Conservation (phyloP, 768 basidiomycete species). For the Termitomyces sp. region DNA sequence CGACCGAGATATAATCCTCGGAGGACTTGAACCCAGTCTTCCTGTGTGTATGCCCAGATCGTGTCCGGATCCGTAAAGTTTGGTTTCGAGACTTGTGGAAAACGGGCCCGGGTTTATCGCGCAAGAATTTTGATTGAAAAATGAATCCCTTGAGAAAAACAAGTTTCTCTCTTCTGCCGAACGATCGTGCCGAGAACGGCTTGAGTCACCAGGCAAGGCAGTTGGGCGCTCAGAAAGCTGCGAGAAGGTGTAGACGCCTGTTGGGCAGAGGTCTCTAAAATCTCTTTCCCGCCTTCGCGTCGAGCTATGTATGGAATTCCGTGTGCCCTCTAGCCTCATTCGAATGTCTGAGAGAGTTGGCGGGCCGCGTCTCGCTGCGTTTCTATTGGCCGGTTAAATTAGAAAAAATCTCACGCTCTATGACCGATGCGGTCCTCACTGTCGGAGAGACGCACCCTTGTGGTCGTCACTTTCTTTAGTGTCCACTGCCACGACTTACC, state of each 20-base stretch:
- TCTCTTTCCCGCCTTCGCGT: neutral
- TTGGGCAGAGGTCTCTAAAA: neutral
- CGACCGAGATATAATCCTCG: no score
- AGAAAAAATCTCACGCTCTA: neutral
- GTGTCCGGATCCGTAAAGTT: no score
- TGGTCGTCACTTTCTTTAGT: neutral
- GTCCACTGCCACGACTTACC: neutral
- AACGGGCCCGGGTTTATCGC: neutral
- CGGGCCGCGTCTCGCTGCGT: neutral
- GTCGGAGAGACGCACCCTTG: neutral
- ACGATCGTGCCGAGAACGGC: neutral
- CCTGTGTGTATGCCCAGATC: no score
- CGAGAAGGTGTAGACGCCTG: neutral
- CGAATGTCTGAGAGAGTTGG: neutral
- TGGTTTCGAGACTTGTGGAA: neutral
- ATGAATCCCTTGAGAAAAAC: no score
- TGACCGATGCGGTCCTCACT: slow-evolving; percentile 15
- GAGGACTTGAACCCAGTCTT: no score
- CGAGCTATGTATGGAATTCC: neutral
- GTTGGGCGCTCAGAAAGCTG: neutral
- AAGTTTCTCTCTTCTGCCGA: neutral
- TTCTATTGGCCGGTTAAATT: neutral
- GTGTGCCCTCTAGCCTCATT: neutral
- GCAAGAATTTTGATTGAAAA: neutral
- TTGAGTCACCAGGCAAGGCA: neutral